Evolutionary conservation across 148 eudicot species (phyloP).

Genomic region (Diospyros lotus): DNA sequence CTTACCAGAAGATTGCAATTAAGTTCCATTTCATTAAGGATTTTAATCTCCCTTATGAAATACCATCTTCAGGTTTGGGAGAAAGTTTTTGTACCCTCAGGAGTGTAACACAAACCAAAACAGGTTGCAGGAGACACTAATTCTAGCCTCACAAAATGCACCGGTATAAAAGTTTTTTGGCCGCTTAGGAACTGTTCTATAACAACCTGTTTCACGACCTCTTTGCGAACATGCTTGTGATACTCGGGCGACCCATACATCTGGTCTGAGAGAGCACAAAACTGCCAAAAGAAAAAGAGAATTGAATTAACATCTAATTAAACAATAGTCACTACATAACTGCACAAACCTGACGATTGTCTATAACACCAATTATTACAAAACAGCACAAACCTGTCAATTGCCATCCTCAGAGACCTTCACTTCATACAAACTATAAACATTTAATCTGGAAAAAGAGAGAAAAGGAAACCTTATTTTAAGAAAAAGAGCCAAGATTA

Average conservation of each 20-base stretch:
- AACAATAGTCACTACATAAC: not conserved
- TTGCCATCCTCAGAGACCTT: conserved; percentile 92
- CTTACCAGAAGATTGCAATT: conserved; percentile 1
- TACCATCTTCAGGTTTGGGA: not conserved
- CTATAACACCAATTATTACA: not conserved
- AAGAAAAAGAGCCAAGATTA: not conserved
- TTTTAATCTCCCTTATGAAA: not conserved
- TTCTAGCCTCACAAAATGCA: conserved; percentile 1
- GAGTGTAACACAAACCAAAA: not conserved
- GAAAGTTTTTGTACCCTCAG: not conserved
- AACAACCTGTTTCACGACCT: conserved; percentile 77
- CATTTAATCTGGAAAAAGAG: conserved; percentile 48
- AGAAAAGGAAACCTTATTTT: not conserved
- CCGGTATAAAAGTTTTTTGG: not conserved
- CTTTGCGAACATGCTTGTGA: conserved; percentile 85
- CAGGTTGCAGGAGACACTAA: not conserved
- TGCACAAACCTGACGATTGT: conserved; percentile 17
- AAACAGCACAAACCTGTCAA: conserved; percentile 68
- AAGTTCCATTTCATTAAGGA: not conserved
- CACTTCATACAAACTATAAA: conserved; percentile 75
- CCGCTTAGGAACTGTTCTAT: conserved; percentile 9
- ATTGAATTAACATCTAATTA: too few relatives aligned
- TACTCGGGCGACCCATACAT: conserved; percentile 67
- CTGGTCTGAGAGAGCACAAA: conserved; percentile 36
- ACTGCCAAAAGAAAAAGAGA: too few relatives aligned